Base-by-base conservation (phyloP, 225 moss, liverwort and hornwort species). In the Polytrichum formosum region DNA sequence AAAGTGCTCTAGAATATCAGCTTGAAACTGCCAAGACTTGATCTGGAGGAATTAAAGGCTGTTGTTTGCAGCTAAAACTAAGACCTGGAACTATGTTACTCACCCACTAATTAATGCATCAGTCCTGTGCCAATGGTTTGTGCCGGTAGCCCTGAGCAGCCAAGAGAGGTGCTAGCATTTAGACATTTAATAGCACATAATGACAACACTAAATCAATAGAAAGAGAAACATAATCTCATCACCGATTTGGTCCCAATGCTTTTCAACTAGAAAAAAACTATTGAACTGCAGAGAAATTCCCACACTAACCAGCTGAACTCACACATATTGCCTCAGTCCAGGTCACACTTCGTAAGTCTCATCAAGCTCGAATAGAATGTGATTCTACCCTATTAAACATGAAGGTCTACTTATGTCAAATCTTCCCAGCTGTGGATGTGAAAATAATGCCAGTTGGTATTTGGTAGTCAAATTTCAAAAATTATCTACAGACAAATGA, bases 51-150 rank as follows among this genome's bases (percentile, higher is more conserved):
- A 19, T 67, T 23, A 26, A 56, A 54, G 28, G 22, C 61, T 53
- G 19, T 31, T 60, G 26, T 55, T 66, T 25, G 31, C 62, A 22
- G 22, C 19, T 67, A 28, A 27, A 73, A 73, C 54, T 55, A 28
- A 25, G 46, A 20, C 63, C 33, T 46, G 21, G 67, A 70, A 70
- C 61, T 70, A 70, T 37, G 37, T 70, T 46, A 70, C 61, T 70
- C 70, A 70, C 61, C 59, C 30, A 78, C 69, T 66, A 71, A 62
- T 37, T 62, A 66, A 26, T 18, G 46, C 67, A 30, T 71, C 53
- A 67, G 56, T 75, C 27, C 63, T 68, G 72, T 77, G 68, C 64
- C 22, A 68, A 72, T 64, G 46, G 28, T 69, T 64, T 27, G 53
- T 69, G 69, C 73, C n/a, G 18, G 26, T 59, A 10, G 26, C 17